Evolutionary conservation across 179 eudicot species (phyloP).

Genomic region (Beta lomatogona): DNA sequence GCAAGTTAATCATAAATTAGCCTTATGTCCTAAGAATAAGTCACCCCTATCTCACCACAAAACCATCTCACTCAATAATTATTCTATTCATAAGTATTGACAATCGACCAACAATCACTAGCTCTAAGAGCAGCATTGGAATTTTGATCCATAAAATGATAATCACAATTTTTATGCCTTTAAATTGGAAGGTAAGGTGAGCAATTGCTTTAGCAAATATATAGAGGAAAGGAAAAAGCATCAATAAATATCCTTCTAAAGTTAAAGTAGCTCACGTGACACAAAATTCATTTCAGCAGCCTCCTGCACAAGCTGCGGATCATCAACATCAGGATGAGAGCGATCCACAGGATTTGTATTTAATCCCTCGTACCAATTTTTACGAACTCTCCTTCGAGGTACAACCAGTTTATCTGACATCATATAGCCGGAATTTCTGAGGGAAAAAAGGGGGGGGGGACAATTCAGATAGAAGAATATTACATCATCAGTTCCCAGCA

Average conservation of each 20-base stretch:
- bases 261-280: conserved; percentile 49
- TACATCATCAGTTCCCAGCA: background rate
- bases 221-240: conserved; percentile 17
- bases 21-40: background rate
- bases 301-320: conserved; percentile 69
- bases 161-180: background rate
- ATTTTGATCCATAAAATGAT: background rate
- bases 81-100: background rate
- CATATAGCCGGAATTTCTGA: conserved; percentile 90
- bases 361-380: conserved; percentile 89
- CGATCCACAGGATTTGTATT: conserved; percentile 81
- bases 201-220: background rate
- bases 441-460: background rate
- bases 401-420: conserved; percentile 93
- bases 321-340: conserved; percentile 97
- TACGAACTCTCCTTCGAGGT: conserved; percentile 77
- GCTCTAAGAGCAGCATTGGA: background rate
- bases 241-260: conserved; percentile 5
- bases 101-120: background rate
- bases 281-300: conserved; percentile 57
- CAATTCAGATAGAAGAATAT: background rate
- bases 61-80: background rate
- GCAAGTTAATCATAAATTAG: background rate
- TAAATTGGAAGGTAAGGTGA: background rate
- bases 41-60: background rate